A percentile compares a stretch with the other conserved stretches of the same genome.
phyloP scores from a whole-genome alignment of 257 asterid genomes.

The Verbascum thapsus region DNA sequence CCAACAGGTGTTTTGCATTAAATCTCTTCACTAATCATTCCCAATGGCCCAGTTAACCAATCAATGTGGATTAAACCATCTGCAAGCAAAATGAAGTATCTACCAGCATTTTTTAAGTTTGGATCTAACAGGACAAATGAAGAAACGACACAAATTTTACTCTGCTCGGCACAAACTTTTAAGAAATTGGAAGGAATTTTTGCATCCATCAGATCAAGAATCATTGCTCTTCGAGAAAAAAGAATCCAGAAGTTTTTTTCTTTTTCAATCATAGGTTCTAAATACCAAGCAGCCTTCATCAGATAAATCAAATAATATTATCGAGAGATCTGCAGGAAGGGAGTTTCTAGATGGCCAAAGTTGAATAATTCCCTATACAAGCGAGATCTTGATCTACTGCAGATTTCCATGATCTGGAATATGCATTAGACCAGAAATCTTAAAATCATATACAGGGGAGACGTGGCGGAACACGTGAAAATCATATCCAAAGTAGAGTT shows the following conservation, averaged over 20 bases:
- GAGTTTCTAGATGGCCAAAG: slow-evolving; percentile 4
- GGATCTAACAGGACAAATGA: slow-evolving; percentile 26
- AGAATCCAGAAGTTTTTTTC: neutral
- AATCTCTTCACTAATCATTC: slow-evolving; percentile 28
- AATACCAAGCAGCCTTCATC: slow-evolving; percentile 17
- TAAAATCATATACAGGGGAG: slow-evolving; percentile 23
- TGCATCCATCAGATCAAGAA: slow-evolving; percentile 21
- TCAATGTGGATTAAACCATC: slow-evolving; percentile 10
- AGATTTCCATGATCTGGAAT: slow-evolving; percentile 26
- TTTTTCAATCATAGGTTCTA: slow-evolving; percentile 19
- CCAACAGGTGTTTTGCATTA: slow-evolving; percentile 24
- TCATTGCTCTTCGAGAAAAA: slow-evolving; percentile 1
- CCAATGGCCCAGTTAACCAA: slow-evolving; percentile 21
- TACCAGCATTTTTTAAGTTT: slow-evolving; percentile 21
- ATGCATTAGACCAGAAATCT: slow-evolving; percentile 20
- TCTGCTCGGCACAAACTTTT: slow-evolving; percentile 12
- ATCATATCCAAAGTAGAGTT: slow-evolving; percentile 22
- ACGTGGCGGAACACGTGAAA: slow-evolving; percentile 25
- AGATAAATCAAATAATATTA: slow-evolving; percentile 25
- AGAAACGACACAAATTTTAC: slow-evolving; percentile 23
- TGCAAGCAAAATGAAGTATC: slow-evolving; percentile 22
- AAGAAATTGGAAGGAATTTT: slow-evolving; percentile 15
- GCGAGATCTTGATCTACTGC: slow-evolving; percentile 36
- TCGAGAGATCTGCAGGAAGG: slow-evolving; percentile 14
- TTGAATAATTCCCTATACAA: slow-evolving; percentile 7